Evolutionary conservation across 1,284 basidiomycete species (phyloP).

Genomic region (Phylloporus sp.): DNA sequence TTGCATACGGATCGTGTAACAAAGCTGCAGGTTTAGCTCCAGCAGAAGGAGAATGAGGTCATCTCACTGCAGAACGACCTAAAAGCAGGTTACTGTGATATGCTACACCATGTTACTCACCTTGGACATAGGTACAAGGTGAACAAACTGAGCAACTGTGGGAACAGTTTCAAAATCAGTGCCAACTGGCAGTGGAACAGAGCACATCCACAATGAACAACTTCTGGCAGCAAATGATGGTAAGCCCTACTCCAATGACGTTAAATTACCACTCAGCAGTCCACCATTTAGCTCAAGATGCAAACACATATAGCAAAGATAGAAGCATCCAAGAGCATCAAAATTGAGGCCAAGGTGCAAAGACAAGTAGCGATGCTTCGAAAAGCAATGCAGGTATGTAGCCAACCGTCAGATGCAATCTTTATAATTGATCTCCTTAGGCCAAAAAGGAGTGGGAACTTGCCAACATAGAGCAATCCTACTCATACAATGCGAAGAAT

Average conservation of each 20-base stretch:
- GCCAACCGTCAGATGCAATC: too few relatives aligned
- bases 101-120: too few relatives aligned
- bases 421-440: not conserved
- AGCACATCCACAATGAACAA: not conserved
- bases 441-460: not conserved
- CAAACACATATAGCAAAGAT: not conserved
- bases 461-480: not conserved
- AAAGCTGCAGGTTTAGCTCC: not conserved
- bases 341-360: not conserved
- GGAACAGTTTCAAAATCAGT: not conserved
- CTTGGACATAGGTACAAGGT: not conserved
- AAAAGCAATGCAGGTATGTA: not conserved
- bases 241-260: not conserved
- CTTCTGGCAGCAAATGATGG: not conserved
- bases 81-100: not conserved
- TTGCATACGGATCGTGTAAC: not conserved
- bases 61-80: not conserved
- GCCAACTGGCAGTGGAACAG: not conserved
- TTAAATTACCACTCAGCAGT: not conserved
- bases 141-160: not conserved
- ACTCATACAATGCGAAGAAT: constrained; percentile 1
- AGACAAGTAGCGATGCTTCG: not conserved
- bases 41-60: not conserved
- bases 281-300: not conserved
- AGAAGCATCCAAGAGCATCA: not conserved